Percentiles rank a stretch among this genome's conserved stretches.
Evolutionary conservation across 768 basidiomycete species (phyloP).

Genomic region (Cystobasidium onofrii): DNA sequence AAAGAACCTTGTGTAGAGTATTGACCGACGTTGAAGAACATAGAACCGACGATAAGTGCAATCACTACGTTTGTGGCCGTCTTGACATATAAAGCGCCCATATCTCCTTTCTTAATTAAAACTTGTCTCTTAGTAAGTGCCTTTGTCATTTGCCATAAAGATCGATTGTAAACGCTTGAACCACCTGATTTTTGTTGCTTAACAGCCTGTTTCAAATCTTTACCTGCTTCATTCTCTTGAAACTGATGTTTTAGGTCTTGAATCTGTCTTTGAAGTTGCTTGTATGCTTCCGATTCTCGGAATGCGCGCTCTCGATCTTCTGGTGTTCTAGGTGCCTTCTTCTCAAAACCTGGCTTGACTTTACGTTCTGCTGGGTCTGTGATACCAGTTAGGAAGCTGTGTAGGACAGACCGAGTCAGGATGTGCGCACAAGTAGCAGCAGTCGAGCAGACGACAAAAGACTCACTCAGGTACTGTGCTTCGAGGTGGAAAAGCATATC

Average conservation of each 20-base stretch:
- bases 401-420: too few species aligned
- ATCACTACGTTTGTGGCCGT: slow-evolving; percentile 63
- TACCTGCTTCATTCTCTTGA: not conserved
- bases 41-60: slow-evolving; percentile 40
- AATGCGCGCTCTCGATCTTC: not conserved
- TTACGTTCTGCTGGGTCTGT: slow-evolving; percentile 76
- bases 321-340: slow-evolving; percentile 66
- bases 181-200: slow-evolving; percentile 5
- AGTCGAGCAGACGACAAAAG: too few species aligned
- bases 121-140: slow-evolving; percentile 20
- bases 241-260: not conserved
- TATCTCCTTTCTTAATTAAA: slow-evolving; percentile 57
- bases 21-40: slow-evolving; percentile 61
- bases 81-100: slow-evolving; percentile 60
- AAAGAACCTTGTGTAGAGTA: slow-evolving; percentile 69
- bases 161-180: slow-evolving; percentile 5
- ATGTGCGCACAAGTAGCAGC: too few species aligned
- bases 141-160: slow-evolving; percentile 8
- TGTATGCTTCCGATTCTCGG: not conserved
- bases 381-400: slow-evolving; percentile 44
- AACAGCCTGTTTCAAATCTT: not conserved
- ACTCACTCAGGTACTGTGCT: slow-evolving; percentile 49
- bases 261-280: not conserved
- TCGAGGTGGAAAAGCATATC: slow-evolving; percentile 45
- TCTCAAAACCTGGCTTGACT: slow-evolving; percentile 58